Conservation (phyloP, 495 filamentous ascomycete genomes). For the Penicillium lagena region DNA sequence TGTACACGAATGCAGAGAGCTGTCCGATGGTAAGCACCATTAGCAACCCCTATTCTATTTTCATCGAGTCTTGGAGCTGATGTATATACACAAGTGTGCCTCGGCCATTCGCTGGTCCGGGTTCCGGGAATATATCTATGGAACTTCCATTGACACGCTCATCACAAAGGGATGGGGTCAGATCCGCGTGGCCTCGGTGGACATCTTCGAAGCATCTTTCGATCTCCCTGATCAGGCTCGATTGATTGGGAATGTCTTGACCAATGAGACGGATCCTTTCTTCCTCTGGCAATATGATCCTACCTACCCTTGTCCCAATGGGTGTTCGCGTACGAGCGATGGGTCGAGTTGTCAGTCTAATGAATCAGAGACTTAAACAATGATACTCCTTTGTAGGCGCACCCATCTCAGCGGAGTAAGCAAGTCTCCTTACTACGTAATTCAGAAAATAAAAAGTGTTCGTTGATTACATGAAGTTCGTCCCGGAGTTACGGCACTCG, state of each 20-base stretch:
- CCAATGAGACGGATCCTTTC: slow-evolving; percentile 44
- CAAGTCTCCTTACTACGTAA: too few species aligned
- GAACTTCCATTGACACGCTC: slow-evolving; percentile 36
- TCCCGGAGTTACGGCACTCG: too few species aligned
- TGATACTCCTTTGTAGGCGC: too few species aligned
- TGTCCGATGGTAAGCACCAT: slow-evolving; percentile 41
- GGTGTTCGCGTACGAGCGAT: slow-evolving; percentile 19
- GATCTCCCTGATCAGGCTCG: slow-evolving; percentile 25
- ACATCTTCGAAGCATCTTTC: slow-evolving; percentile 38
- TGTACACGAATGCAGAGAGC: slow-evolving; percentile 52
- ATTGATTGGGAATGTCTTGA: slow-evolving; percentile 35
- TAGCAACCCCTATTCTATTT: too few species aligned
- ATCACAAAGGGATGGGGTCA: slow-evolving; percentile 42
- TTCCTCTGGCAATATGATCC: slow-evolving; percentile 49
- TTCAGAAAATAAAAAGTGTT: too few species aligned
- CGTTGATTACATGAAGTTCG: too few species aligned
- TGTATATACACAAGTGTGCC: slow-evolving; percentile 33
- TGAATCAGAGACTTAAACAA: too few species aligned
- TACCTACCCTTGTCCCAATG: slow-evolving; percentile 33
- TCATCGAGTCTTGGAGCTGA: too few species aligned
- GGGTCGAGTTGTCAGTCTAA: too few species aligned
- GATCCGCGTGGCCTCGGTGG: slow-evolving; percentile 36
- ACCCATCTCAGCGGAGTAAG: too few species aligned
- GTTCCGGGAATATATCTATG: slow-evolving; percentile 49
- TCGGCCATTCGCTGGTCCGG: slow-evolving; percentile 49